Evolutionary conservation across 2,329 filamentous ascomycete genomes (phyloP), one percentile per base, ranked within the genome.

Genomic region (Cytospora piceae): DNA sequence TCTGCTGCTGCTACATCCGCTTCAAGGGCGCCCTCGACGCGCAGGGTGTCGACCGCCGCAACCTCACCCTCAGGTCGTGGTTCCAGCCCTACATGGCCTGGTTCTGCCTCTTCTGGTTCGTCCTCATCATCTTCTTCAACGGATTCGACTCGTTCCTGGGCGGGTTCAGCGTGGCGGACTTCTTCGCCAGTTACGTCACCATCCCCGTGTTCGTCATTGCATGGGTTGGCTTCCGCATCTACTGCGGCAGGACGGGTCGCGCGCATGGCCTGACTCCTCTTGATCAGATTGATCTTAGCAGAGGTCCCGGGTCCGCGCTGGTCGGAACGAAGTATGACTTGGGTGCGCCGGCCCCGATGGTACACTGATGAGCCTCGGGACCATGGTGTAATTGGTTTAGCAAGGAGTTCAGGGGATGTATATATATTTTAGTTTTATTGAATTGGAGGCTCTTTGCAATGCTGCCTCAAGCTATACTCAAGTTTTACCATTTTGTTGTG

Each of bases 131-230:
- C 54, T 63, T 82, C 54, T 81, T 79, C 15, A 80, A 81, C 65
- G 80, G 79, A 1, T 82, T 81, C 70, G 76, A 76, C 8, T 73
- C 78, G 0, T 81, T 79, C 69, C 76, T 82, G 52, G 75, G 78
- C n/a, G 67, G 67, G 0, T 80, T 79, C 69, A 75, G 71, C 32
- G 75, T 77, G 29, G 69, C 73, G 8, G 69, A 75, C 59, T 81
- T 81, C 67, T 79, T 81, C 67, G 73, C 78, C 63, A 73, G 74
- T 51, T 81, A 81, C 65, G 69, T 80, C 46, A 71, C 69, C 4
- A 57, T 72, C 22, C 70, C 70, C 4, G 65, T 71, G 20, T 63
- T 72, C 27, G 76, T 75, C 46, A 49, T 80, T 60, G 75, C 78
- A 24, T 73, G 80, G 11, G 78, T 79, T 52, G 74, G 74, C n/a